Evolutionary conservation across 768 basidiomycete species (phyloP).

Genomic region (Suillus fuscotomentosus): DNA sequence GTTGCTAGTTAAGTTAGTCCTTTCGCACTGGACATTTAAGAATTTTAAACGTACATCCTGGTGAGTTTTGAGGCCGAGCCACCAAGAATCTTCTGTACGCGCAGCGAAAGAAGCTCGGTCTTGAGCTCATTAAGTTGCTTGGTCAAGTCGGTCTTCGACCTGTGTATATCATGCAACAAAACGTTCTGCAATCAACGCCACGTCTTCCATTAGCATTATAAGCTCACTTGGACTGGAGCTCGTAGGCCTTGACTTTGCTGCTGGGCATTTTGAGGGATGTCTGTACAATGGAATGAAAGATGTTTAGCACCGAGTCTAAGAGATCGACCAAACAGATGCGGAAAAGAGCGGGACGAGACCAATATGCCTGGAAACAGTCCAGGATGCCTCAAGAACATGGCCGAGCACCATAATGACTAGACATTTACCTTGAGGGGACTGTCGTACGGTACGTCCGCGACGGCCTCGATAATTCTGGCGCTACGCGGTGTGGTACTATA

Average conservation of each 20-base stretch:
- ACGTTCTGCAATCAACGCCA: constrained; percentile 10
- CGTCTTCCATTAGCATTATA: not conserved
- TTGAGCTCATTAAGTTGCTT: constrained; percentile 95
- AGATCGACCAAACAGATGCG: constrained; percentile 1
- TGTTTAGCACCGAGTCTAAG: not conserved
- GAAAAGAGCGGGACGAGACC: constrained; percentile 2
- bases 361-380: not conserved
- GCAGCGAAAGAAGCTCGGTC: constrained; percentile 88
- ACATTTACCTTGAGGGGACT: constrained; percentile 38
- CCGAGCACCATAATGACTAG: constrained; percentile 7
- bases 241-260: constrained; percentile 94
- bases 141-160: constrained; percentile 95
- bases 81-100: constrained; percentile 98
- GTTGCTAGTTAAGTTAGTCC: constrained; percentile 49
- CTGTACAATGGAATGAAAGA: constrained; percentile 15
- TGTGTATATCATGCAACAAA: constrained; percentile 29
- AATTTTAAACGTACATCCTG: constrained; percentile 75
- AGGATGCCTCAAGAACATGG: not conserved
- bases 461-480: constrained; percentile 25
- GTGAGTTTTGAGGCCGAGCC: constrained; percentile 94
- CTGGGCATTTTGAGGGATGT: constrained; percentile 65
- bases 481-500: constrained; percentile 33
- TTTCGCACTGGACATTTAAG: not conserved
- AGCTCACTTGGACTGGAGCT: constrained; percentile 91
- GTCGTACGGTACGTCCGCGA: constrained; percentile 29